These are phyloP conservation scores for Ochetophila trinervis DNA, from an alignment of 306 rosid species.

Conservation along the genomic window DNA sequence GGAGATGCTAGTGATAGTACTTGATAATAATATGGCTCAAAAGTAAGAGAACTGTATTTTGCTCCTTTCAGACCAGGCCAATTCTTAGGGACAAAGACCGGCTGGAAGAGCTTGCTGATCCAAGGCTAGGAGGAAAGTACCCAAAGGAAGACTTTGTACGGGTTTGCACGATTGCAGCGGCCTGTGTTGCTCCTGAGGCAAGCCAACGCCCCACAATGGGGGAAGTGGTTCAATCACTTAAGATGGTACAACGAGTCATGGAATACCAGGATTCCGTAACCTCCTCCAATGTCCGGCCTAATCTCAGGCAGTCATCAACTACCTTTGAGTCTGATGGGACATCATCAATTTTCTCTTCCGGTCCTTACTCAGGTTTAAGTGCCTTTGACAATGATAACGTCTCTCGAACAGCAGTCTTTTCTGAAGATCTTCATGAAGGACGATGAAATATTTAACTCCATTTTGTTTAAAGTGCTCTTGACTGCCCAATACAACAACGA, in stretches of 20 bases:
- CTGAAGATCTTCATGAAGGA: constrained; percentile 99
- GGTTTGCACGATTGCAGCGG: constrained; percentile 95
- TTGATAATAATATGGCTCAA: background rate
- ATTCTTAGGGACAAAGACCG: constrained; percentile 89
- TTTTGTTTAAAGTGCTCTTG: constrained; percentile 14
- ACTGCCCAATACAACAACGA: constrained; percentile 16
- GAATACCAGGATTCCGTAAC: constrained; percentile 60
- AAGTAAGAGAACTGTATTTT: constrained; percentile 22
- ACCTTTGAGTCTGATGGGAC: constrained; percentile 87
- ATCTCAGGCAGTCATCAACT: constrained; percentile 76
- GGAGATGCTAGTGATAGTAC: too few species aligned
- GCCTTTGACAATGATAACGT: constrained; percentile 71
- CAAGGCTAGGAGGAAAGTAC: constrained; percentile 74
- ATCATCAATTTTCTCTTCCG: constrained; percentile 92
- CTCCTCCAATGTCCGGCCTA: constrained; percentile 62
- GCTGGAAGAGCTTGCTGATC: constrained; percentile 83
- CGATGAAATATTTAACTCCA: constrained; percentile 41
- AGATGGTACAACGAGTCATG: constrained; percentile 89
- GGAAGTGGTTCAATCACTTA: constrained; percentile 96
- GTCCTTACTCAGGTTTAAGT: constrained; percentile 87
- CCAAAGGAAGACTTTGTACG: constrained; percentile 86
- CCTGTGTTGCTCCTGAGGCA: constrained; percentile 97
- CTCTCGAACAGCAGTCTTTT: constrained; percentile 78
- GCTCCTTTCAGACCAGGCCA: constrained; percentile 78
- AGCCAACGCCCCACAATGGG: constrained; percentile 98